A percentile compares a stretch with the other conserved stretches of the same genome.
These are phyloP conservation scores for Paecilomyces sp. DNA, from an alignment of 2,329 filamentous ascomycete species.

Conservation along the genomic window DNA sequence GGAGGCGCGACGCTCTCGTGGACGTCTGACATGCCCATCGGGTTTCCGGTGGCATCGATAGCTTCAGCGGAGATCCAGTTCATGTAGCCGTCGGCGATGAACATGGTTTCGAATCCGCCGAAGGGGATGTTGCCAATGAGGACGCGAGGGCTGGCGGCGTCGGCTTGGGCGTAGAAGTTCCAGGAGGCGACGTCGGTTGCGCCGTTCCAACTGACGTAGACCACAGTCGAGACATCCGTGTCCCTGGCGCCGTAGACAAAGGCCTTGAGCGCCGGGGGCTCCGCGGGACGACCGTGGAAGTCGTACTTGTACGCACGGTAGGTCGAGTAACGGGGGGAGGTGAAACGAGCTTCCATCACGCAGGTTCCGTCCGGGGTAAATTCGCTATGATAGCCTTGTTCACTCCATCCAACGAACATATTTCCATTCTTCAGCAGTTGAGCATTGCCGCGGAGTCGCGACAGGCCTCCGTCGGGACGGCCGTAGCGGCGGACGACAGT, in stretches of 20 bases:
- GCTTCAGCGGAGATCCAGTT: constrained; percentile 20
- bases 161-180: constrained; percentile 23
- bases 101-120: constrained; percentile 28
- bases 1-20: constrained; percentile 16
- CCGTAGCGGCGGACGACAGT: constrained; percentile 17
- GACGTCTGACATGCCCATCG: constrained; percentile 13
- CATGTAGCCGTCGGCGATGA: constrained; percentile 20
- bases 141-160: constrained; percentile 13
- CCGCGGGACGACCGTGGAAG: constrained; percentile 24
- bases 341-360: constrained; percentile 26
- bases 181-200: constrained; percentile 28
- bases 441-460: constrained; percentile 26
- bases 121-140: constrained; percentile 18
- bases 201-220: constrained; percentile 26
- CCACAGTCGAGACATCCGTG: constrained; percentile 18
- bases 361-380: constrained; percentile 18
- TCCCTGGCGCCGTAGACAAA: constrained; percentile 19
- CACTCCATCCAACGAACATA: constrained; percentile 28
- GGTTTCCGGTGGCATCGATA: not conserved
- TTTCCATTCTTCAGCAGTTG: constrained; percentile 29
- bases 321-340: constrained; percentile 22
- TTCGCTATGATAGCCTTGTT: constrained; percentile 27
- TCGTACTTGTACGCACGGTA: constrained; percentile 34
- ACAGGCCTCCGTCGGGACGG: constrained; percentile 24
- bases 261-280: constrained; percentile 22